Conservation (phyloP, 2,329 filamentous ascomycete genomes). For the Fusarium haematococcum region DNA sequence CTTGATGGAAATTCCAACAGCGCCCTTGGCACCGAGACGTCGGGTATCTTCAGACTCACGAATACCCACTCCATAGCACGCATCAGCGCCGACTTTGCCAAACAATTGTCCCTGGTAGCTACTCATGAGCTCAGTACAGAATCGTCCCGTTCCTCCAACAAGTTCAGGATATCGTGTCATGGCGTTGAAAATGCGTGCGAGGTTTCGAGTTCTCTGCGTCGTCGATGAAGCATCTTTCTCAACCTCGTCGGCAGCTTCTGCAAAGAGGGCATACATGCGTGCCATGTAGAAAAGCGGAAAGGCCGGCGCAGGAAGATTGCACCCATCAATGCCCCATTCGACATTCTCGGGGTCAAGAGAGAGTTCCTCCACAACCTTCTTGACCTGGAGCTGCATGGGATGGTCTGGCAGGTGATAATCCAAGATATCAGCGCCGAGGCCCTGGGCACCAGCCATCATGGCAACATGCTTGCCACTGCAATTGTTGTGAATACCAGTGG, state of each 20-base stretch:
- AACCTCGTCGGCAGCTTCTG: slow-evolving; percentile 45
- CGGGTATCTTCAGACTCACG: slow-evolving; percentile 51
- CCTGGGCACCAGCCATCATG: slow-evolving; percentile 58
- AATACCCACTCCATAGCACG: slow-evolving; percentile 59
- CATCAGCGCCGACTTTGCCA: slow-evolving; percentile 63
- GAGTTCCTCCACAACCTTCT: slow-evolving; percentile 51
- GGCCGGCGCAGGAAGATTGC: slow-evolving; percentile 60
- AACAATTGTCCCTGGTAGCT: slow-evolving; percentile 52
- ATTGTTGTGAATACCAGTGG: slow-evolving; percentile 56
- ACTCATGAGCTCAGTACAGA: slow-evolving; percentile 60
- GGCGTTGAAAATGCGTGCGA: slow-evolving; percentile 54
- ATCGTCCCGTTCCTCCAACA: slow-evolving; percentile 58
- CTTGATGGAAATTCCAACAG: slow-evolving; percentile 59
- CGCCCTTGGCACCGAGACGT: slow-evolving; percentile 51
- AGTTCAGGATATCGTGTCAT: slow-evolving; percentile 58
- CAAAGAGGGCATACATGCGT: slow-evolving; percentile 52
- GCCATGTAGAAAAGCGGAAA: slow-evolving; percentile 52
- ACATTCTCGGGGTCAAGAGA: slow-evolving; percentile 44
- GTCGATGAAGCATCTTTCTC: neutral
- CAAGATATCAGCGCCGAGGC: slow-evolving; percentile 46
- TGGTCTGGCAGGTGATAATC: slow-evolving; percentile 53
- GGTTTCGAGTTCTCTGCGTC: slow-evolving; percentile 28
- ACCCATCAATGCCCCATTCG: slow-evolving; percentile 59
- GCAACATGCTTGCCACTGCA: slow-evolving; percentile 63
- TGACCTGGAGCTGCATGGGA: slow-evolving; percentile 55